Evolutionary conservation across 73 alveolate genomes (phyloP).

Genomic region (Symbiodinium natans): DNA sequence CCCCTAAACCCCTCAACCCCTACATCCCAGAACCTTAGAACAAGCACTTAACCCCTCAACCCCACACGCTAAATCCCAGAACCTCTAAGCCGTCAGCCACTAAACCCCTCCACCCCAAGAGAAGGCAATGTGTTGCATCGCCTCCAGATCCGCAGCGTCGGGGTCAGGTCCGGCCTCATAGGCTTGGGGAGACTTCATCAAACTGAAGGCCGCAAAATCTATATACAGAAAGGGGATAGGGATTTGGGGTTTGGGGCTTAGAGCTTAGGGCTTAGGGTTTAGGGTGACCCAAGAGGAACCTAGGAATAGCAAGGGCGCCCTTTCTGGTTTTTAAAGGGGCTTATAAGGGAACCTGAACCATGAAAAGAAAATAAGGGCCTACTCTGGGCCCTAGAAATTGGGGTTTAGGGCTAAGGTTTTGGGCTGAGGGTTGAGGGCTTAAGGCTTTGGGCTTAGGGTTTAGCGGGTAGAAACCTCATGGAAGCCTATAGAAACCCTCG

Average conservation of each 20-base stretch:
- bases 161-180: not conserved
- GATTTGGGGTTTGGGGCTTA: not conserved
- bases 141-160: not conserved
- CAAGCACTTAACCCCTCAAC: not conserved
- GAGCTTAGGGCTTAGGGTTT: too few species aligned
- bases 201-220: too few species aligned
- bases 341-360: too few species aligned
- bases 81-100: not conserved
- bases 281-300: too few species aligned
- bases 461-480: too few species aligned
- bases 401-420: not conserved
- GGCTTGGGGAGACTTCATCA: too few species aligned
- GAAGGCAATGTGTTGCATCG: not conserved
- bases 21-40: not conserved
- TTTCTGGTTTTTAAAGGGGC: too few species aligned
- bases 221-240: too few species aligned
- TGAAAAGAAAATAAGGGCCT: too few species aligned
- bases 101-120: too few species aligned
- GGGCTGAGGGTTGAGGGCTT: not conserved
- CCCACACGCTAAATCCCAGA: not conserved
- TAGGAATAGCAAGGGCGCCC: too few species aligned
- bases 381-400: not conserved
- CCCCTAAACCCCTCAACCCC: not conserved
- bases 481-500: too few species aligned
- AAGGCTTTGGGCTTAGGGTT: not conserved